These are phyloP conservation scores for Tetrapisispora taiwanensis DNA, from an alignment of 805 yeast genomes.

Conservation along the genomic window DNA sequence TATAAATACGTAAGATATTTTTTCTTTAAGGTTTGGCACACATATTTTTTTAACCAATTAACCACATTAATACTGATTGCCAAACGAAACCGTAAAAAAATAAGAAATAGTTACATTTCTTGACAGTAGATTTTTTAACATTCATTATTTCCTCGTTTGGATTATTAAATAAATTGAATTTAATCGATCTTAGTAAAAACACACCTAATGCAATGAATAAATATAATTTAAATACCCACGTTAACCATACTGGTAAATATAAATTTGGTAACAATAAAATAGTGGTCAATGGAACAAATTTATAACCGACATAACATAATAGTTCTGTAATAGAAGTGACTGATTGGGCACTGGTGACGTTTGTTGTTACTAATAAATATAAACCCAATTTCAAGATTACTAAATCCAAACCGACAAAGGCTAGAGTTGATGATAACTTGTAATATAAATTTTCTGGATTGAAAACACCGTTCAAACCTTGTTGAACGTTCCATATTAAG, in stretches of 20 bases:
- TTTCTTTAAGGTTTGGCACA: too few species aligned
- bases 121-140: constrained; percentile 51
- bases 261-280: constrained; percentile 41
- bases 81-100: constrained; percentile 75
- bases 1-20: too few species aligned
- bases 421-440: constrained; percentile 76
- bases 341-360: constrained; percentile 9
- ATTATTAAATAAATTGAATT: constrained; percentile 36
- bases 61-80: constrained; percentile 68
- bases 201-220: constrained; percentile 49
- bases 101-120: constrained; percentile 76
- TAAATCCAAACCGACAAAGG: constrained; percentile 70
- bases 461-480: constrained; percentile 81
- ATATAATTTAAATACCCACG: constrained; percentile 39
- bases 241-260: constrained; percentile 28
- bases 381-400: constrained; percentile 69
- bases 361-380: constrained; percentile 45
- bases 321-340: constrained; percentile 62
- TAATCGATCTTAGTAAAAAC: constrained; percentile 50
- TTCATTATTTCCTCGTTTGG: constrained; percentile 39
- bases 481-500: constrained; percentile 68
- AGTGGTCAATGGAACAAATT: constrained; percentile 72
- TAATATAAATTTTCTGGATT: constrained; percentile 89
- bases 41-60: constrained; percentile 43
- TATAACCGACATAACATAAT: constrained; percentile 85